Base-by-base conservation (phyloP, 306 rosid genomes). In the Abrus precatorius region DNA sequence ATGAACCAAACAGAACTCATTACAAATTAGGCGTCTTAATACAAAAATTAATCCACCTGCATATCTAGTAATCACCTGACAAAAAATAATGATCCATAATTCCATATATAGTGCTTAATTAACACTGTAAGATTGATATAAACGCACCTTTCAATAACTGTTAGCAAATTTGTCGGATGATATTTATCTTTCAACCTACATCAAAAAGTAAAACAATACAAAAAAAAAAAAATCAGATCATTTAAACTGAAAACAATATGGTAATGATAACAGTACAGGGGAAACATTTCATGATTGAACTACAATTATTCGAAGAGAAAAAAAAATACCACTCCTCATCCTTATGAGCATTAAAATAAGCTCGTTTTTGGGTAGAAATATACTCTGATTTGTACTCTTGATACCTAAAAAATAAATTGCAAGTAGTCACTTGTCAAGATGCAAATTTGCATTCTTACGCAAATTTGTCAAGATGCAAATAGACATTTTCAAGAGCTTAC, bases 371-470 rank as follows among this genome's bases (percentile, higher is more conserved):
- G 36, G 99, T 96, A 53, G 98, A 85, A 78, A 96, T 93, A 77
- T 96, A 96, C 88, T 90, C 99, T 0, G 98, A 88, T 87, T 79
- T 96, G 88, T 96, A 96, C 73, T 96, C 99, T 88, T 92, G 97
- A 84, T 95, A 95, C 87, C 99, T 95, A 84, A n/a, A 64, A 40
- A 84, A 68, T 59, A 61, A 71, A 77, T 62, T 13, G 38, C 9
- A 36, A 69, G 33, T 62, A 27, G 13, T 29, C 66, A 79, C 40
- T 73, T 62, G 36, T 54, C 57, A 45, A 20, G 20, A 20, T 20
- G 20, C 20, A 20, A 20, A 20, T 20, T 20, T 20, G 20, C 0
- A 20, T 20, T 20, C 20, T 20, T 20, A 20, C 20, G 20, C 20
- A 20, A 20, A 20, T 20, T 20, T 72, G 78, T 29, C 55, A 29